These are phyloP conservation scores for Suhomyces terraborum DNA, from an alignment of 1,139 yeast species.

Conservation along the genomic window DNA sequence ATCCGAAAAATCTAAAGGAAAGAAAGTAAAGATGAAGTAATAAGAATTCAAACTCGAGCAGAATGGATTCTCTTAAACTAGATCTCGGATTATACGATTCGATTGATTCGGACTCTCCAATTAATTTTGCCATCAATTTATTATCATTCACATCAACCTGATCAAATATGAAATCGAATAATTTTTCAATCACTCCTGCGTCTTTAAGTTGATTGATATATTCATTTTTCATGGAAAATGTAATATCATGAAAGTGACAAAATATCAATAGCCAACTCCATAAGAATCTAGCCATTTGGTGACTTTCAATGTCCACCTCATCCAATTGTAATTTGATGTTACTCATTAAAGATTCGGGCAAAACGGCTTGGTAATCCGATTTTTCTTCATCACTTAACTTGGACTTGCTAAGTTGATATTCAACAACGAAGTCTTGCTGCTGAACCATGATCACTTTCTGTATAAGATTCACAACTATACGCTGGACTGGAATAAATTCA, in stretches of 20 bases:
- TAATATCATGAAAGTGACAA: constrained; percentile 63
- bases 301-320: constrained; percentile 33
- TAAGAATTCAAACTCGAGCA: constrained; percentile 36
- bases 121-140: constrained; percentile 33
- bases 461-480: constrained; percentile 42
- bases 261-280: constrained; percentile 74
- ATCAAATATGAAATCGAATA: constrained; percentile 54
- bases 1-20: constrained; percentile 61
- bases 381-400: constrained; percentile 19
- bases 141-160: constrained; percentile 47
- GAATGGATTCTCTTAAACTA: constrained; percentile 23
- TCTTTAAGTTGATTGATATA: constrained; percentile 61
- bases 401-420: constrained; percentile 53
- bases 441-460: constrained; percentile 33
- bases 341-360: constrained; percentile 39
- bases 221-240: constrained; percentile 61
- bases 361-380: constrained; percentile 25
- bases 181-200: constrained; percentile 44
- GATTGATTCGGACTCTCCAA: constrained; percentile 21
- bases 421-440: constrained; percentile 63
- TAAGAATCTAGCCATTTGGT: constrained; percentile 46
- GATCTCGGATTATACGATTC: constrained; percentile 23
- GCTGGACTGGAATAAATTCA: constrained; percentile 31
- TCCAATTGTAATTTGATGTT: constrained; percentile 31
- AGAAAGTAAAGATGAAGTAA: constrained; percentile 59